Base-by-base conservation (phyloP, 192 early-diverging fungal species). In the Coemansia reversa region DNA sequence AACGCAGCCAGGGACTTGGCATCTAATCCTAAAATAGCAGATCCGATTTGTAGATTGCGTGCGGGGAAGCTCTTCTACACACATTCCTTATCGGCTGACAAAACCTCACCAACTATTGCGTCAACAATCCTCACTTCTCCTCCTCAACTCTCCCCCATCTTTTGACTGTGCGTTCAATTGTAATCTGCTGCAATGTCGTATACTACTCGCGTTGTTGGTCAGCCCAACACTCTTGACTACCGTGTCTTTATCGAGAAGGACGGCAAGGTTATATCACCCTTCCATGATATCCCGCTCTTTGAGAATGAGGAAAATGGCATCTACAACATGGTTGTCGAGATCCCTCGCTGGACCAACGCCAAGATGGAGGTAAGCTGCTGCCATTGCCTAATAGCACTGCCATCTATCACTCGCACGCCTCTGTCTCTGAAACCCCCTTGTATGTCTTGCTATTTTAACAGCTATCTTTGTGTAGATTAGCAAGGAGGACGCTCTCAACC, bases 251-350 rank as follows among this genome's bases (percentile, higher is more conserved):
- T 83, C 79, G 90, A 92, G 83, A 89, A 84, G 77, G 84, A 89
- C 69, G 94, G 94, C 60, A 89, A 88, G 79, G 86, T 89, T 29
- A 72, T 97, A 60, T 97, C 94, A 60, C 88, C 94, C 64, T 99
- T 96, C 88, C 97, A 97, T 84, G 95, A 99, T 85, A 97, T 98
- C 63, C 97, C 97, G 25, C 85, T 97, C 24, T 95, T 88, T 71
- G 95, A 94, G 64, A 93, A 96, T 74, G 87, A 86, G 58, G 90
- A 90, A 55, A 93, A 94, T 81, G 92, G 89, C 42, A 85, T 97
- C 63, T 87, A 93, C 79, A 98, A 98, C 92, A 95, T 97, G 92
- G 86, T 99, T 70, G 95, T 99, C 62, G 97, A 97, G 82, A 93
- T 97, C 55, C 97, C 97, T 55, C 87, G 95, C 65, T 99, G 95